Evolutionary conservation across 345 rosid species (phyloP).

Genomic region (Carallia pectinifolia): DNA sequence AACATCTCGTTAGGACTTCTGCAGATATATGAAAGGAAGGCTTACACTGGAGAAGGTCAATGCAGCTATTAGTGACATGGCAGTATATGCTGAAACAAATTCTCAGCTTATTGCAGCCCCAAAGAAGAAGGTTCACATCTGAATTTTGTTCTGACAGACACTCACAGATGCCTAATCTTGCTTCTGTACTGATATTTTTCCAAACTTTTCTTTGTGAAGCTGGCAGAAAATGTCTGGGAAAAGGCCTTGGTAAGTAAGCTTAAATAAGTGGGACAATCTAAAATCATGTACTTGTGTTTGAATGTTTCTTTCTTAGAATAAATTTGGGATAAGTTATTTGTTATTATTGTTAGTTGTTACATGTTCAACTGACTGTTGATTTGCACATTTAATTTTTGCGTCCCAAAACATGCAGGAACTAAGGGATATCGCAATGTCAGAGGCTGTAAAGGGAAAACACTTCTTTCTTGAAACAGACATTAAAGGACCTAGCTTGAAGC

Average conservation of each 20-base stretch:
- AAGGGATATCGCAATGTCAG: slow-evolving; percentile 69
- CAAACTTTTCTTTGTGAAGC: slow-evolving; percentile 34
- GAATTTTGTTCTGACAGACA: neutral
- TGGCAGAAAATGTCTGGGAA: slow-evolving; percentile 87
- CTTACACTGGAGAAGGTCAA: slow-evolving; percentile 88
- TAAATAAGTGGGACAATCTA: neutral
- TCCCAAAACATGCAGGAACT: slow-evolving; percentile 51
- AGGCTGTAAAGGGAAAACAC: slow-evolving; percentile 61
- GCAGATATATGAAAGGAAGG: slow-evolving; percentile 95
- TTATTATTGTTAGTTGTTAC: neutral
- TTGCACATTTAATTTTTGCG: slow-evolving; percentile 4
- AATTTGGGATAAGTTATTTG: neutral
- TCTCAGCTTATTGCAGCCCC: slow-evolving; percentile 75
- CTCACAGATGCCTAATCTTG: slow-evolving; percentile 13
- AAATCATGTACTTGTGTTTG: neutral
- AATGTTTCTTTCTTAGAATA: neutral
- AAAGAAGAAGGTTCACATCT: slow-evolving; percentile 64
- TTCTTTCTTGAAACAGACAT: slow-evolving; percentile 88
- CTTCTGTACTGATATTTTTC: slow-evolving; percentile 13
- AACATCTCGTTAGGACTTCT: neutral
- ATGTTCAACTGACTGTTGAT: neutral
- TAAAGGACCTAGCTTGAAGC: slow-evolving; percentile 81
- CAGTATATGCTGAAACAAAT: slow-evolving; percentile 76
- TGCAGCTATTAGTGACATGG: slow-evolving; percentile 89
- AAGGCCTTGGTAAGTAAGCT: slow-evolving; percentile 70